Conservation (phyloP, 2,329 filamentous ascomycete genomes). For the Pseudocercospora macadamiae region DNA sequence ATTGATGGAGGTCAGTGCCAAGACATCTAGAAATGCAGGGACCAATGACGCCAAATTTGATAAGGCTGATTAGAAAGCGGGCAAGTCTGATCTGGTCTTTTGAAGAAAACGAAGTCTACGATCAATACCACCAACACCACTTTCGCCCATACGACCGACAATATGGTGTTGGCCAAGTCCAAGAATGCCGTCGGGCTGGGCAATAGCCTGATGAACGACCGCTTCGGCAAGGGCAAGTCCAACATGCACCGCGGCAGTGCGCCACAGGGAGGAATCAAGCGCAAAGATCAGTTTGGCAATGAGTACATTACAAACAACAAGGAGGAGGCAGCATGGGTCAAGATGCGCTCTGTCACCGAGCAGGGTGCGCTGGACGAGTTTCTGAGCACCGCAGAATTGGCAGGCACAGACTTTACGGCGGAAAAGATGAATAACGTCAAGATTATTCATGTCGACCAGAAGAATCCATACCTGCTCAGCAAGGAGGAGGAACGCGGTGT, state of each 20-base stretch:
- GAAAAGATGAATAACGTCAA: slow-evolving; percentile 99
- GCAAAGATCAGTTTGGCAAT: slow-evolving; percentile 37
- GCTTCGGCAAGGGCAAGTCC: slow-evolving; percentile 87
- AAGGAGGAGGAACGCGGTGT: slow-evolving; percentile 78
- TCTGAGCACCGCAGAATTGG: slow-evolving; percentile 89
- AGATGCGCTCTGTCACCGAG: slow-evolving; percentile 98
- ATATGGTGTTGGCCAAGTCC: slow-evolving; percentile 82
- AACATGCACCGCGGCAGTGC: slow-evolving; percentile 76
- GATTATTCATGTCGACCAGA: slow-evolving; percentile 95
- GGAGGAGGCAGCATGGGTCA: slow-evolving; percentile 94
- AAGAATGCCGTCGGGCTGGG: slow-evolving; percentile 94
- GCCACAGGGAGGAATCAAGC: slow-evolving; percentile 65
- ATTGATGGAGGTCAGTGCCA: neutral
- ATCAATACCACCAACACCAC: too few relatives aligned
- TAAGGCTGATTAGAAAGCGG: slow-evolving; percentile 14
- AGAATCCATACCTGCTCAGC: slow-evolving; percentile 90
- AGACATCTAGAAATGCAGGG: too few relatives aligned
- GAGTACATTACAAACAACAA: slow-evolving; percentile 88
- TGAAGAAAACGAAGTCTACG: too few relatives aligned
- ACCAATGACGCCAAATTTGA: too few relatives aligned
- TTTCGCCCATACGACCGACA: neutral
- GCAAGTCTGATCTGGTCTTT: slow-evolving; percentile 15
- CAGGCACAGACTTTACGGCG: slow-evolving; percentile 97
- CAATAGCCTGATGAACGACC: slow-evolving; percentile 98
- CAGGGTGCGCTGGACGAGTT: slow-evolving; percentile 97